Percentiles rank a stretch among this genome's conserved stretches.
Conservation (phyloP, 257 asterid genomes). For the Solanum bulbocastanum region DNA sequence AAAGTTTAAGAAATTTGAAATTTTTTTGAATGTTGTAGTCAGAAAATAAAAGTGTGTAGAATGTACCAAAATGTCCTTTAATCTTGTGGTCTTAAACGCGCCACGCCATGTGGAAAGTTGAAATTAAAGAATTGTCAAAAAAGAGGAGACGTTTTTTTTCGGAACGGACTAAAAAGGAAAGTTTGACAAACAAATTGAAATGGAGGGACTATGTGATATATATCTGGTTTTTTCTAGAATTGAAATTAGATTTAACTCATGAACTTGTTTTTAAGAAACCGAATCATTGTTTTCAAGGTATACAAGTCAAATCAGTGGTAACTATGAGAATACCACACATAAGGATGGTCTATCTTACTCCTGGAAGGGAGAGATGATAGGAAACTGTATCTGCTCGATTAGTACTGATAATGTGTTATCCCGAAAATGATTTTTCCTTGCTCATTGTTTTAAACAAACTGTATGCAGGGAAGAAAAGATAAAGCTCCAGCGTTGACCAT, state of each 20-base stretch:
- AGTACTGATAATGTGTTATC: background rate
- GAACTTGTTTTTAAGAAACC: background rate
- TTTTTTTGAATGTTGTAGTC: background rate
- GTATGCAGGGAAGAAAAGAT: constrained; percentile 63
- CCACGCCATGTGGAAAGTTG: background rate
- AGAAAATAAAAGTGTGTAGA: background rate
- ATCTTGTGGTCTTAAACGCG: background rate
- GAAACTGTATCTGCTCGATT: background rate
- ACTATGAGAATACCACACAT: background rate
- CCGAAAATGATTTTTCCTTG: background rate
- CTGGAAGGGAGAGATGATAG: background rate
- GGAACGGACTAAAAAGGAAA: background rate
- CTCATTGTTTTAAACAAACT: background rate
- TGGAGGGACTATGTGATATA: background rate
- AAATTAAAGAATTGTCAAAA: background rate
- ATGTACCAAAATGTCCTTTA: background rate
- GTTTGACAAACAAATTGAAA: background rate
- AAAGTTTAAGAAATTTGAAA: background rate
- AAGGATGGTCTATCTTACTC: background rate
- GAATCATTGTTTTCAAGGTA: background rate
- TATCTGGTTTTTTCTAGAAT: background rate
- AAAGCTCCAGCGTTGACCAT: constrained; percentile 46
- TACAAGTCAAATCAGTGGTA: background rate
- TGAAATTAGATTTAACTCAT: background rate
- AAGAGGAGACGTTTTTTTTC: background rate